These are phyloP conservation scores for Penicillium malachiteum DNA, from an alignment of 495 filamentous ascomycete genomes.

Conservation along the genomic window DNA sequence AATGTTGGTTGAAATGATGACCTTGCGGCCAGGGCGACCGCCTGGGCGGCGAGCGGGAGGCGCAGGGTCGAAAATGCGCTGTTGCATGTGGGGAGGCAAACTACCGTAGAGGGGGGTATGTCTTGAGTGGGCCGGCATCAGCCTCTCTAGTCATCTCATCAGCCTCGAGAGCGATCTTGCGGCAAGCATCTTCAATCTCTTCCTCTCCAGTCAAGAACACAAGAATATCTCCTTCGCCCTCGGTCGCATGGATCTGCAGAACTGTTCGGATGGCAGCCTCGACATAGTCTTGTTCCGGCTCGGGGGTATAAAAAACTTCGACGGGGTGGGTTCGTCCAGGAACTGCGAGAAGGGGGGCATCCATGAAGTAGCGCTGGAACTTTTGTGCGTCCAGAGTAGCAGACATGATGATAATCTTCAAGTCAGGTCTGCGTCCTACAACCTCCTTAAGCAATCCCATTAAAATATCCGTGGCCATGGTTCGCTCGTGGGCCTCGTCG, in stretches of 20 bases:
- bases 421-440: constrained; percentile 69
- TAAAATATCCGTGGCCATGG: constrained; percentile 89
- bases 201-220: constrained; percentile 98
- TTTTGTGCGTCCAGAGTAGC: constrained; percentile 96
- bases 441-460: constrained; percentile 95
- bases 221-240: constrained; percentile 91
- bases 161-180: constrained; percentile 85
- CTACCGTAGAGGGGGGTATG: constrained; percentile 95
- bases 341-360: constrained; percentile 89
- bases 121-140: constrained; percentile 83
- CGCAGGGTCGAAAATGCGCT: constrained; percentile 89
- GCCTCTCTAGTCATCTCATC: constrained; percentile 89
- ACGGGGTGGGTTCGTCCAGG: constrained; percentile 95
- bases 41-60: constrained; percentile 69
- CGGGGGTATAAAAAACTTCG: constrained; percentile 97
- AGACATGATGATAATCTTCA: constrained; percentile 99
- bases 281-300: constrained; percentile 94
- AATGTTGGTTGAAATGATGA: constrained; percentile 95
- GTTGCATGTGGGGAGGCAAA: constrained; percentile 87
- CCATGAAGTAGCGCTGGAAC: constrained; percentile 96
- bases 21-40: constrained; percentile 88
- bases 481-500: constrained; percentile 96
- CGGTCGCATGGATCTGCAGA: constrained; percentile 90
- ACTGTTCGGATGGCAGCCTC: constrained; percentile 94
- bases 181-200: constrained; percentile 94